Percentiles rank a stretch among this genome's conserved stretches.
phyloP scores from a whole-genome alignment of 257 asterid species.

The Sherardia arvensis region DNA sequence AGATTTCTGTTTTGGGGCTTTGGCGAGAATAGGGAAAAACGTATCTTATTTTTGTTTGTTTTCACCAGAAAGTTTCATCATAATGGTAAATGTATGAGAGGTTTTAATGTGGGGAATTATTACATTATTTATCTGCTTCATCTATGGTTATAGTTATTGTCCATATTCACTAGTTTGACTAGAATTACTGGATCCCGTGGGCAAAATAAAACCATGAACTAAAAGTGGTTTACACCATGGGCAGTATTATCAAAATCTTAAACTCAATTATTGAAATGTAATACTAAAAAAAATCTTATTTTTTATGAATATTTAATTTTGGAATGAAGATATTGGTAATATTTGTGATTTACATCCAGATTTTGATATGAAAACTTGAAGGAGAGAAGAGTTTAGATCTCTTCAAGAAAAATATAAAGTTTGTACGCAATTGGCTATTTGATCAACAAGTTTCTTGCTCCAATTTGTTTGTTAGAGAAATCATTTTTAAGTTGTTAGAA shows the following conservation, averaged over 20 bases:
- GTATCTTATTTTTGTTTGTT: neutral
- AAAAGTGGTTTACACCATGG: neutral
- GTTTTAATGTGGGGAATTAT: neutral
- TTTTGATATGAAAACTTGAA: too few species aligned
- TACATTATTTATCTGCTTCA: neutral
- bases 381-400: too few species aligned
- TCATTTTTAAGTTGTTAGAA: too few species aligned
- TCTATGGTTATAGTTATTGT: neutral
- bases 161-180: neutral
- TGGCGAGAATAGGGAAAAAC: neutral
- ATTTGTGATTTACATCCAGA: too few species aligned
- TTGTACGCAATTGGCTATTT: too few species aligned
- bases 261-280: too few species aligned
- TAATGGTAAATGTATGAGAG: neutral
- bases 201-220: neutral
- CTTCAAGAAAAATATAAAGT: too few species aligned
- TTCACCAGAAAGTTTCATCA: neutral
- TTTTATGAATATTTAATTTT: too few species aligned
- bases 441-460: too few species aligned
- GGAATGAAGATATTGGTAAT: too few species aligned
- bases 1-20: neutral
- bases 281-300: too few species aligned
- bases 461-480: too few species aligned
- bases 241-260: neutral
- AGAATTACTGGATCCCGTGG: neutral